Percentiles rank a stretch among this genome's conserved stretches.
Conservation (phyloP, 2,329 filamentous ascomycete genomes). For the Hypomyces rosellus region DNA sequence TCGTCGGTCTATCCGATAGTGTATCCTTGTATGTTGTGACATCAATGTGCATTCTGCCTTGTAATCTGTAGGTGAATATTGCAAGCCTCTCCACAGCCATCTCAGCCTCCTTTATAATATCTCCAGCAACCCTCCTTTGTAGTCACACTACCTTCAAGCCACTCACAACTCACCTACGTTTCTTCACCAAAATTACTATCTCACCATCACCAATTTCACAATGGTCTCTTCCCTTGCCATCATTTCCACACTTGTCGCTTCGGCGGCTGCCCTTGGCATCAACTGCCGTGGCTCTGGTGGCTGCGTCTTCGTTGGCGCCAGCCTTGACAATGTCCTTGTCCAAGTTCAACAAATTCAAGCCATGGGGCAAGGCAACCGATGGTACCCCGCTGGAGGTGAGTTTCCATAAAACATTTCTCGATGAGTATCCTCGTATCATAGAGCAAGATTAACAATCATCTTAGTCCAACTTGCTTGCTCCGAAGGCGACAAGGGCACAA, state of each 20-base stretch:
- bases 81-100: too few relatives aligned
- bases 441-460: too few relatives aligned
- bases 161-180: too few relatives aligned
- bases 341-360: slow-evolving; percentile 11
- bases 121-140: too few relatives aligned
- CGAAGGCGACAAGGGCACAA: slow-evolving; percentile 9
- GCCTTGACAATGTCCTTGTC: slow-evolving; percentile 7
- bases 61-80: too few relatives aligned
- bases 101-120: too few relatives aligned
- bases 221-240: neutral
- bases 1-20: too few relatives aligned
- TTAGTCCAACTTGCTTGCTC: slow-evolving; percentile 15
- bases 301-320: slow-evolving; percentile 13
- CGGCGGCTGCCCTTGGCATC: slow-evolving; percentile 11
- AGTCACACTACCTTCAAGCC: too few relatives aligned
- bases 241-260: slow-evolving; percentile 6
- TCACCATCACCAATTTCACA: neutral
- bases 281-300: slow-evolving; percentile 15
- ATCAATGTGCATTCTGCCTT: too few relatives aligned
- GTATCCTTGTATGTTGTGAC: too few relatives aligned
- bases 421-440: too few relatives aligned
- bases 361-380: slow-evolving; percentile 11
- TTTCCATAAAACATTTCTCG: too few relatives aligned
- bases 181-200: neutral
- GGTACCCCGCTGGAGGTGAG: slow-evolving; percentile 11